Conservation (phyloP, 306 rosid species). For the Prunus mira region DNA sequence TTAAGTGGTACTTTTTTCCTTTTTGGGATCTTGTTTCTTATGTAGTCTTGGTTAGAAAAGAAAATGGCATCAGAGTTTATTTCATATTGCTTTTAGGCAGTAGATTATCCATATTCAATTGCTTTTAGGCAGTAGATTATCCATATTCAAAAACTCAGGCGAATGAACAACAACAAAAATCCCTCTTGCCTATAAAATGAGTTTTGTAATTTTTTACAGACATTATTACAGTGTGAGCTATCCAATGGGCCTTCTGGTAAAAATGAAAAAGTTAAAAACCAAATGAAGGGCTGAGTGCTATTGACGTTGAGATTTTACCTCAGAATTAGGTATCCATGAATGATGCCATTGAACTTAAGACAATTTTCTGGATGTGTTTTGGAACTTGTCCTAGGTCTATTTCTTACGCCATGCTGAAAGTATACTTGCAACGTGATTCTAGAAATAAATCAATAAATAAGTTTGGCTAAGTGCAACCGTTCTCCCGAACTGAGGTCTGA, state of each 20-base stretch:
- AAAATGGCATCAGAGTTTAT: background rate
- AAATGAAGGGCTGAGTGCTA: background rate
- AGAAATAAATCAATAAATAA: background rate
- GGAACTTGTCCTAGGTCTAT: background rate
- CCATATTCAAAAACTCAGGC: background rate
- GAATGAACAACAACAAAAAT: background rate
- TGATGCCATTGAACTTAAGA: background rate
- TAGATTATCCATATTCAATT: background rate
- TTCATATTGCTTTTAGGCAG: background rate
- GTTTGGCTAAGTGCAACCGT: background rate
- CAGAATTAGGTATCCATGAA: slow-evolving; percentile 3
- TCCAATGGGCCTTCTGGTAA: background rate
- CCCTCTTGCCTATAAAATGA: background rate
- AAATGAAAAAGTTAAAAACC: background rate
- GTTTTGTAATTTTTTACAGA: background rate
- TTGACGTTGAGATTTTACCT: slow-evolving; percentile 8
- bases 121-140: background rate
- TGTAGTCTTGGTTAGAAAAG: background rate
- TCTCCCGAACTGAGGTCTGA: background rate
- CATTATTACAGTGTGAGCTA: background rate
- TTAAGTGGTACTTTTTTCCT: background rate
- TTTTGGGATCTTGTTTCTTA: background rate
- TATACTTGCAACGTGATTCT: background rate
- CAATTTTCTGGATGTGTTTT: background rate
- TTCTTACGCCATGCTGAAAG: background rate